Conservation (phyloP, 345 rosid genomes). For the Fremontodendron californicum region DNA sequence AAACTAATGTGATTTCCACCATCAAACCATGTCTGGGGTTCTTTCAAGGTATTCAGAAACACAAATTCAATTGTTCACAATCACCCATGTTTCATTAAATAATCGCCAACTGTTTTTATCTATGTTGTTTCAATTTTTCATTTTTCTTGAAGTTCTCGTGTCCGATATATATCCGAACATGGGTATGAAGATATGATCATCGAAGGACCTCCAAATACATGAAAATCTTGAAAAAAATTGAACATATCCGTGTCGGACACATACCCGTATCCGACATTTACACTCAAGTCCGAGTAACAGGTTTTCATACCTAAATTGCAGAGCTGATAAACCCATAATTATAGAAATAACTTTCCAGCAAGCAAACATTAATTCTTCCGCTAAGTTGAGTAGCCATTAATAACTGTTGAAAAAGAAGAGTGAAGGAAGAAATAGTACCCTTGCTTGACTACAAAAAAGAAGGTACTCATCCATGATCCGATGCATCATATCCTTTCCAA, state of each 20-base stretch:
- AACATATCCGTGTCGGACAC: too few relatives aligned
- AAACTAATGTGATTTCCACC: neutral
- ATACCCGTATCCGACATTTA: too few relatives aligned
- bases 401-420: too few relatives aligned
- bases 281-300: too few relatives aligned
- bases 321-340: neutral
- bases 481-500: slow-evolving; percentile 22
- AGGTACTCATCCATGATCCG: slow-evolving; percentile 30
- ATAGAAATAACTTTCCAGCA: neutral
- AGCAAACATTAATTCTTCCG: neutral
- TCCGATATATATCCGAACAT: too few relatives aligned
- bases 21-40: neutral
- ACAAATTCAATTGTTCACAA: neutral
- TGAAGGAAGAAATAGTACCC: slow-evolving; percentile 23
- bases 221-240: too few relatives aligned
- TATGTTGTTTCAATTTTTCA: too few relatives aligned
- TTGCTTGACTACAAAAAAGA: slow-evolving; percentile 24
- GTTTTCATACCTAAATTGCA: neutral
- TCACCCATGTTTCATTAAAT: neutral
- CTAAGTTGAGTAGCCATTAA: neutral
- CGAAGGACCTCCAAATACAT: neutral
- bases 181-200: too few relatives aligned
- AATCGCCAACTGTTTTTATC: neutral
- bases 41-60: neutral
- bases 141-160: too few relatives aligned